Evolutionary conservation across 768 basidiomycete species (phyloP), one percentile per base, ranked within the genome.

Genomic region (Coprinellus aureogranulatus): DNA sequence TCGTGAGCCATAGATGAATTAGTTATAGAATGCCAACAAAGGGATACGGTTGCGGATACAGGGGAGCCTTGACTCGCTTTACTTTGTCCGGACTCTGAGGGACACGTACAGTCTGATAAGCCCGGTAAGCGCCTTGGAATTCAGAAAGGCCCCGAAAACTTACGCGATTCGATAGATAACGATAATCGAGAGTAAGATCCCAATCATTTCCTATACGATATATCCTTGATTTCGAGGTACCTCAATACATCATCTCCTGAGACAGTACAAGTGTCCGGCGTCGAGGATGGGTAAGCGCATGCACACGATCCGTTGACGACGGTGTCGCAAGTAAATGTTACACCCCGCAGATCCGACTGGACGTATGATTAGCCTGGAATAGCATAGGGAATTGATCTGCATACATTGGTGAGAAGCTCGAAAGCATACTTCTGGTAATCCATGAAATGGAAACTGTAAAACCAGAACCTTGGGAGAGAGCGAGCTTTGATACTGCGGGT

Each of bases 391-490:
- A 11, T n/a, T n/a, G n/a, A n/a, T n/a, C n/a, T n/a, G 66, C 70
- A 53, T 54, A 74, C 76, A 51, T 75, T 75, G 0, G 68, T 62
- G n/a, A 75, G 59, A 0, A 74, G 64, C 61, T 76, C 72, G 53
- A 75, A 79, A 2, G 73, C 72, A 54, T 77, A 77, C 62, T 75
- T 76, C 66, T 83, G 80, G 49, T 76, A 82, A 58, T 83, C 82
- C 71, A 83, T 81, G 54, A 70, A 82, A 64, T 83, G 82, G 64
- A 81, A 79, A 34, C 76, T 81, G 61, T 75, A 83, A 64, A 73
- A 83, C 83, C 83, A 85, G 66, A 84, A 86, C 0, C 79, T 70
- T 0, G 84, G 84, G 2, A 86, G 74, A 9, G 77, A 77, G 6
- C 76, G 68, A 0, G 82, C 76, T 62, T 77, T 76, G 69, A 85